Evolutionary conservation across 2,329 filamentous ascomycete species (phyloP).

Genomic region (Lasiodiplodia sp.): DNA sequence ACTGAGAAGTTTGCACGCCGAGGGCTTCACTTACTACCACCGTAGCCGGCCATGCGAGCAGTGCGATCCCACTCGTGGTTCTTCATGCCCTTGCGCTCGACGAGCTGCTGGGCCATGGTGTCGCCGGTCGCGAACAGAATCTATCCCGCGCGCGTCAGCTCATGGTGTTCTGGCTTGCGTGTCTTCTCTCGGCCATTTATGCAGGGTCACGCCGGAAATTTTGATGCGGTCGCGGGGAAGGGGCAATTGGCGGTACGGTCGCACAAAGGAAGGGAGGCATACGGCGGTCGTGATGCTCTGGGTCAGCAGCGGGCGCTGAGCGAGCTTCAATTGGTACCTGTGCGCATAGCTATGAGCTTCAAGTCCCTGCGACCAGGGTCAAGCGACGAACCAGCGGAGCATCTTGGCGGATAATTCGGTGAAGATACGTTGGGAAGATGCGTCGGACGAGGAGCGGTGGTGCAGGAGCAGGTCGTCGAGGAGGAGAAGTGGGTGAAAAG

Average conservation of each 20-base stretch:
- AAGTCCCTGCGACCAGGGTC: constrained; percentile 33
- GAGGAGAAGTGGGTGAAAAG: not conserved
- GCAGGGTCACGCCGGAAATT: constrained; percentile 11
- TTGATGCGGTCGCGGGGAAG: constrained; percentile 1
- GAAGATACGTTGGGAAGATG: not conserved
- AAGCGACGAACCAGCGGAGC: constrained; percentile 50
- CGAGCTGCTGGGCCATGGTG: constrained; percentile 85
- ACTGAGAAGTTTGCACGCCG: constrained; percentile 40
- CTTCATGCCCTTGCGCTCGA: constrained; percentile 79
- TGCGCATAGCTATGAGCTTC: constrained; percentile 26
- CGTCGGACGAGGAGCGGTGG: not conserved
- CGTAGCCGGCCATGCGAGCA: constrained; percentile 80
- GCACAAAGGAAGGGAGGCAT: constrained; percentile 19
- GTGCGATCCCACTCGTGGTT: constrained; percentile 77
- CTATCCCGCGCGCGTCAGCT: constrained; percentile 44
- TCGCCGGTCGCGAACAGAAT: constrained; percentile 93
- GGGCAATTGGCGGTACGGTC: not conserved
- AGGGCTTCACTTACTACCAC: constrained; percentile 64
- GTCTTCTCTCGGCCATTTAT: constrained; percentile 21
- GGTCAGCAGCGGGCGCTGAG: constrained; percentile 83
- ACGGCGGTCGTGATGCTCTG: constrained; percentile 87
- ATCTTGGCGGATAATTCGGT: constrained; percentile 39
- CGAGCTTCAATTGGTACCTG: constrained; percentile 87
- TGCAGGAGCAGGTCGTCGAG: not conserved
- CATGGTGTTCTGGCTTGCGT: not conserved